A percentile compares a stretch with the other conserved stretches of the same genome.
Evolutionary conservation across 2,329 filamentous ascomycete species (phyloP).

Genomic region (Colletotrichum sp.): DNA sequence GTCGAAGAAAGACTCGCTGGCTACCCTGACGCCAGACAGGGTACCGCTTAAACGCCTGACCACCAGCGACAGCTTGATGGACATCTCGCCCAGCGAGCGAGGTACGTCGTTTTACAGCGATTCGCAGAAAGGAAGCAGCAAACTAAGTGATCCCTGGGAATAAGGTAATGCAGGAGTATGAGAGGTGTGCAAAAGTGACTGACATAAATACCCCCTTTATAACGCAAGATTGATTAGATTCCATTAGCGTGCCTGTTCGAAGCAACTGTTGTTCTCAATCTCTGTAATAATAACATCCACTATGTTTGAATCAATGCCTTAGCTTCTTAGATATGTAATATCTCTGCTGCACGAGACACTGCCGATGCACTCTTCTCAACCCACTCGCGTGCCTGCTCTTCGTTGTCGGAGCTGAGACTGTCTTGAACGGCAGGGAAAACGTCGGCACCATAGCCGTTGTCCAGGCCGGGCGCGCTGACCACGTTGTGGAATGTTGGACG

Average conservation of each 20-base stretch:
- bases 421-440: slow-evolving; percentile 13
- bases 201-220: not conserved
- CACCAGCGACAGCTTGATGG: not conserved
- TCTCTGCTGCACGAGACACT: not conserved
- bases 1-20: slow-evolving; percentile 27
- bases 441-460: slow-evolving; percentile 10
- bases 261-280: not conserved
- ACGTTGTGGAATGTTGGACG: slow-evolving; percentile 12
- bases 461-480: slow-evolving; percentile 1
- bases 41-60: not conserved
- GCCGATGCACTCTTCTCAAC: slow-evolving; percentile 8
- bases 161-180: not conserved
- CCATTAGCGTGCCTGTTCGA: not conserved
- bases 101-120: not conserved
- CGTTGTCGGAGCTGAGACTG: not conserved
- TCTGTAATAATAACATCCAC: not conserved
- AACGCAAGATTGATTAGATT: not conserved
- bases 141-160: not conserved
- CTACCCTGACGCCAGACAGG: slow-evolving; percentile 25
- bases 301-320: not conserved
- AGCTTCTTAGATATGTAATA: not conserved
- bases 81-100: not conserved
- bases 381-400: not conserved
- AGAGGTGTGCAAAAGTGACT: not conserved
- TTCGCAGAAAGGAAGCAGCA: not conserved